Evolutionary conservation across 1,284 basidiomycete species (phyloP), one percentile per base, ranked within the genome.

Genomic region (Ustanciosporium gigantosporum): DNA sequence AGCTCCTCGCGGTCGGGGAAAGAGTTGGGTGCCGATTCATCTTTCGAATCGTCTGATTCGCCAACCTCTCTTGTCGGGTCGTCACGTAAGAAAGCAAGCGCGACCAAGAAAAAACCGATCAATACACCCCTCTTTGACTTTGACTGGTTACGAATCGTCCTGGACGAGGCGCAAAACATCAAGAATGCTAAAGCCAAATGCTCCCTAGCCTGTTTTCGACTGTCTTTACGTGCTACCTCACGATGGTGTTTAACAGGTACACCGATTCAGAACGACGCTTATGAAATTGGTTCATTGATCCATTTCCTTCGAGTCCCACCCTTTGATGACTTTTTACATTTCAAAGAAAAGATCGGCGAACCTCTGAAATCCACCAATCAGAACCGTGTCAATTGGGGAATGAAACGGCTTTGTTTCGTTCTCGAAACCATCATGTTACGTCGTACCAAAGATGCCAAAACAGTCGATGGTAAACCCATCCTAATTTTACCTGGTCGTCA

Each of bases 151-250:
- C 83, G 92, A 6, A 82, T 94, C 41, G 88, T 94, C 15, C 82
- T 95, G 0, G 92, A 96, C 73, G 94, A 98, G 77, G 94, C 94
- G 0, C 94, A 98, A 74, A 92, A 89, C 71, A 97, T 98, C 81
- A 97, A 97, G 83, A 95, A 96, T 72, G 82, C 86, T 50, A 87
- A 84, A 25, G 90, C 93, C 0, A 89, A 91, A 76, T 83, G 84
- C 23, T 87, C 74, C 1, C 82, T 86, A 32, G 91, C 90, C 0
- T 93, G 91, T 53, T 89, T 85, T 51, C 87, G 83, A 1, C 82
- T 98, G 9, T 79, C 66, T 0, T 34, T 40, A 11, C 62, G 58
- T 16, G 56, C 70, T 4, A 45, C 48, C 8, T 46, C 72, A 13
- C 59, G 64, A 3, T 80, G 79, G 79, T 77, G 74, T 45, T 64